Evolutionary conservation across 2,329 filamentous ascomycete genomes (phyloP).

Genomic region (Sarocladiaceae sp.): DNA sequence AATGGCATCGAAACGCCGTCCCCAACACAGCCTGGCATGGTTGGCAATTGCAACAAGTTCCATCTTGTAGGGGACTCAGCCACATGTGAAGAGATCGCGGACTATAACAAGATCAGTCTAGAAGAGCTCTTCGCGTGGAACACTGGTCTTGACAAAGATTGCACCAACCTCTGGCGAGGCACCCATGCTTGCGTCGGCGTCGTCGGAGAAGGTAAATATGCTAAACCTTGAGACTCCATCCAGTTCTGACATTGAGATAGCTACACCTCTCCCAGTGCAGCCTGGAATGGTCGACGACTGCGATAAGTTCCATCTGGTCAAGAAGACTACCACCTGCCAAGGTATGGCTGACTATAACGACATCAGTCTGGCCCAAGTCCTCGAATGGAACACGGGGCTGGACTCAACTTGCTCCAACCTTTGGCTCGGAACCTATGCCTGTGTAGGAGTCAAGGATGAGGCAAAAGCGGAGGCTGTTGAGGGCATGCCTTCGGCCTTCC

Average conservation of each 20-base stretch:
- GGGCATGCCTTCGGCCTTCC: too few species aligned
- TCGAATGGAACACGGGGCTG: conserved; percentile 10
- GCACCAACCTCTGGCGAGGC: neutral
- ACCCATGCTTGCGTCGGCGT: neutral
- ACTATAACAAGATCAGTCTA: neutral
- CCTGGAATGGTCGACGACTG: conserved; percentile 13
- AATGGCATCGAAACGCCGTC: neutral
- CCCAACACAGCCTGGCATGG: neutral
- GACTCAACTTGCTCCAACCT: neutral
- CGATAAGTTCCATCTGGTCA: conserved; percentile 9
- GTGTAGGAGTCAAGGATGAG: conserved; percentile 7
- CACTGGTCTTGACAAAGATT: neutral
- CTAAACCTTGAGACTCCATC: neutral
- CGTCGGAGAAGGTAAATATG: too few species aligned
- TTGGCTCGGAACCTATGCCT: conserved; percentile 8
- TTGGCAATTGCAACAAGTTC: neutral
- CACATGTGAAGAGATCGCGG: neutral
- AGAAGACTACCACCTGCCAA: conserved; percentile 4
- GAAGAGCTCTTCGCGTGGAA: neutral
- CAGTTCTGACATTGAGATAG: conserved; percentile 9
- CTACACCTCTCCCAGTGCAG: conserved; percentile 12
- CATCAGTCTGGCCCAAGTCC: conserved; percentile 18
- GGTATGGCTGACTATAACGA: conserved; percentile 1
- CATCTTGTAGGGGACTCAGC: neutral
- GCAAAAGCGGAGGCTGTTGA: too few species aligned